Evolutionary conservation across 192 early-diverging fungal species (phyloP), one percentile per base, ranked within the genome.

Genomic region (Obelidium mucronatum): DNA sequence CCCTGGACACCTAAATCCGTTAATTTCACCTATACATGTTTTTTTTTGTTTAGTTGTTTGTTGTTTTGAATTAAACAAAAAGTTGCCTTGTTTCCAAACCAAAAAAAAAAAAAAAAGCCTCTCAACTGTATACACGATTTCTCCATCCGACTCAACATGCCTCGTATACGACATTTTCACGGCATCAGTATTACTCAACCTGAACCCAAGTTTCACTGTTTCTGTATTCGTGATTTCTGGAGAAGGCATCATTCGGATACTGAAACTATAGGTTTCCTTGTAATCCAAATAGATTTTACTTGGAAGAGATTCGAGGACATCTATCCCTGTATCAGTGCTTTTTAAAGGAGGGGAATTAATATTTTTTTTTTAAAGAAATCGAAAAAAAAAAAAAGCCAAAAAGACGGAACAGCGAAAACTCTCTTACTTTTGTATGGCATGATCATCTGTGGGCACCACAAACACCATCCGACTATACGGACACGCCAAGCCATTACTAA

Each of bases 1-100:
- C 52, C 56, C 26, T 72, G 69, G 11, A 13, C 55, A 8, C 69
- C 69, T 54, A 55, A 72, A 72, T 59, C 56, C 31, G 33, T 35
- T 30, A 72, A 52, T 30, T 22, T 65, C 15, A 60, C 26, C 58
- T 60, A 19, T 53, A 24, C n/a, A 19, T 15, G 15, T 52, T 0
- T 52, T 52, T 15, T 51, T 51, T 51, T 8, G 8, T 51, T 51
- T 8, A n/a, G 22, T 22, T 8, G 51, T 17, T 22, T 0, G 24
- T n/a, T n/a, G n/a, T n/a, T n/a, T n/a, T n/a, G n/a, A n/a, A n/a
- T n/a, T n/a, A n/a, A n/a, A n/a, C n/a, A n/a, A n/a, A n/a, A n/a
- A n/a, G n/a, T n/a, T n/a, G n/a, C n/a, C n/a, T n/a, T n/a, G n/a
- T n/a, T n/a, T n/a, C n/a, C n/a, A n/a, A n/a, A n/a, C n/a, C n/a